A percentile compares a stretch with the other conserved stretches of the same genome.
Evolutionary conservation across 2,329 filamentous ascomycete genomes (phyloP).

Genomic region (Pseudogymnoascus pannorum): DNA sequence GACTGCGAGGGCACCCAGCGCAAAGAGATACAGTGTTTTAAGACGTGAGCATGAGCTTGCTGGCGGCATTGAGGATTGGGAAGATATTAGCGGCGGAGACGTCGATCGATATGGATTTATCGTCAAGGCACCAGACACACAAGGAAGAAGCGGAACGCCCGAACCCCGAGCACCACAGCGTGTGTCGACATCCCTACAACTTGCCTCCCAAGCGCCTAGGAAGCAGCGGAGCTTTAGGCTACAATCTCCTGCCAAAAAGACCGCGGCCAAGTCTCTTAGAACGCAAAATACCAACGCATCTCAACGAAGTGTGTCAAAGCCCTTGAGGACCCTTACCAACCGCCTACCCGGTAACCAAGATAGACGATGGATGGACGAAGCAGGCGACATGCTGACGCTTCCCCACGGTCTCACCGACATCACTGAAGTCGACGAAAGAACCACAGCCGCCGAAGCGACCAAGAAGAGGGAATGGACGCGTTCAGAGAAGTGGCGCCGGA

Average conservation of each 20-base stretch:
- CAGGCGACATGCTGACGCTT: constrained; percentile 58
- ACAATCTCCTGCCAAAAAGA: constrained; percentile 45
- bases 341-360: constrained; percentile 54
- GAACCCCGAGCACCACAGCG: constrained; percentile 26
- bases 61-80: constrained; percentile 59
- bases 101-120: constrained; percentile 67
- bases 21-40: constrained; percentile 26
- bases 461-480: constrained; percentile 57
- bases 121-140: constrained; percentile 26
- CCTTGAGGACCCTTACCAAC: constrained; percentile 51
- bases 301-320: constrained; percentile 42
- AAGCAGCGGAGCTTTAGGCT: constrained; percentile 23
- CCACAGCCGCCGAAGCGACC: constrained; percentile 45
- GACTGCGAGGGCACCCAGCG: constrained; percentile 19
- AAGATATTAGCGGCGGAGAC: constrained; percentile 52
- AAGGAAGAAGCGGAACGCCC: constrained; percentile 25
- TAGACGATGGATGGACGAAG: constrained; percentile 55
- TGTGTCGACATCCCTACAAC: constrained; percentile 25
- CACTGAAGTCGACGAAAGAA: constrained; percentile 47
- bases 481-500: constrained; percentile 60
- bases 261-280: constrained; percentile 51
- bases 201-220: constrained; percentile 26
- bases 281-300: constrained; percentile 36
- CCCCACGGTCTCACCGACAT: constrained; percentile 50
- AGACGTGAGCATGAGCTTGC: constrained; percentile 39